Evolutionary conservation across 306 rosid species (phyloP), one percentile per base, ranked within the genome.

Genomic region (Acacia acuminata): DNA sequence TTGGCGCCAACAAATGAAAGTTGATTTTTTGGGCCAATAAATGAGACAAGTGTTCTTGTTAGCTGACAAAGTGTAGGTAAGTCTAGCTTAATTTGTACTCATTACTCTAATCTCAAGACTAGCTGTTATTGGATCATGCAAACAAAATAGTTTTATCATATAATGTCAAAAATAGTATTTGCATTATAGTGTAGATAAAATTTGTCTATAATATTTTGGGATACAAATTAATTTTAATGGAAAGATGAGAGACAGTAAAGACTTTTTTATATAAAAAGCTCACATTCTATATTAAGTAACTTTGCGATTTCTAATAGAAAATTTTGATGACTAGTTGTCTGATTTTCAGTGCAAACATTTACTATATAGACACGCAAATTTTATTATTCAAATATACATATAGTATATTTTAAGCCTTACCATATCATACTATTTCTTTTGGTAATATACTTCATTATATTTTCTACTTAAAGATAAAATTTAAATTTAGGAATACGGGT

Each of bases 71-170:
- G 40, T 36, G 7, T 36, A 43, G 66, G n/a, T n/a, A n/a, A n/a
- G n/a, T n/a, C n/a, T n/a, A 76, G 75, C 79, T 27, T 83, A 58
- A 38, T 14, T 17, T 47, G 60, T 82, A 82, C 32, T 27, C 58
- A 64, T 24, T 56, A 77, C 55, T 27, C 45, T 36, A 74, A 48
- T 24, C 30, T 10, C 68, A 24, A 20, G 61, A 10, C 27, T 2
- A 7, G 24, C 60, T 16, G 10, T 25, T n/a, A 47, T n/a, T 1
- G 77, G 61, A 43, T 55, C 43, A 44, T 8, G 61, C 72, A 69
- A 8, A 19, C 17, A 32, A 32, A 65, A 32, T 65, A 65, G 10
- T 32, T 32, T 65, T 5, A 65, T 13, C n/a, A 34, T 64, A 51
- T 19, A 15, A 65, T 34, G 40, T 27, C 30, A 27, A 27, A 27